Conservation (phyloP, 257 asterid species). For the Scutellaria galericulata region DNA sequence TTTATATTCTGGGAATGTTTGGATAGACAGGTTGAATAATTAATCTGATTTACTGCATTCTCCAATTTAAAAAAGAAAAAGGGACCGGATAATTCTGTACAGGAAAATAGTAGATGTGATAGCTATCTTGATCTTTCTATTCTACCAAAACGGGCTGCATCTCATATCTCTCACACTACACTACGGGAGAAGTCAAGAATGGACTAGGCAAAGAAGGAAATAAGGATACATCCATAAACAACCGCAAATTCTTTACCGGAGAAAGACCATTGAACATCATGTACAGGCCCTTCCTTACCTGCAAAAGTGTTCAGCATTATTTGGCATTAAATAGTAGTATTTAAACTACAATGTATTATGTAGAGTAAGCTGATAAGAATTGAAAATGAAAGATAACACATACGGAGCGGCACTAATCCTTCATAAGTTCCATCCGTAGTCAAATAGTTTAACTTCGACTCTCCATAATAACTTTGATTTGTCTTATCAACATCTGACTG, state of each 20-base stretch:
- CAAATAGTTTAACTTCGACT: slow-evolving; percentile 87
- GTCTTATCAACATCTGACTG: slow-evolving; percentile 99
- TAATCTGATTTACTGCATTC: neutral
- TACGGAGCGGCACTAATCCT: slow-evolving; percentile 95
- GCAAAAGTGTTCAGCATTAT: slow-evolving; percentile 42
- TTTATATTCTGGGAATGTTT: neutral
- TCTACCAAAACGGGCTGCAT: slow-evolving; percentile 22
- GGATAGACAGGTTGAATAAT: neutral
- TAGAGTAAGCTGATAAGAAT: slow-evolving; percentile 10
- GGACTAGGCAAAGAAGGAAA: slow-evolving; percentile 3
- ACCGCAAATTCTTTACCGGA: slow-evolving; percentile 96
- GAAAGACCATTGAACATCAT: slow-evolving; percentile 94
- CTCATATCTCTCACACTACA: slow-evolving; percentile 15
- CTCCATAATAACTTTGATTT: slow-evolving; percentile 98
- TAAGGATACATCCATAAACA: slow-evolving; percentile 98
- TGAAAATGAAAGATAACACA: slow-evolving; percentile 26
- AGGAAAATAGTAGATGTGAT: slow-evolving; percentile 7
- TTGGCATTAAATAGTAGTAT: slow-evolving; percentile 26
- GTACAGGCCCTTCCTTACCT: slow-evolving; percentile 99
- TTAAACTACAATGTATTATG: slow-evolving; percentile 18
- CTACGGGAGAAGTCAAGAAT: slow-evolving; percentile 7
- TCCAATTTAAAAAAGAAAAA: neutral
- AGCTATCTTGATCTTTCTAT: slow-evolving; percentile 1
- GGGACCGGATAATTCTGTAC: neutral
- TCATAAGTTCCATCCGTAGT: slow-evolving; percentile 92